phyloP scores from a whole-genome alignment of 345 rosid species.

The Crucihimalaya himalaica region DNA sequence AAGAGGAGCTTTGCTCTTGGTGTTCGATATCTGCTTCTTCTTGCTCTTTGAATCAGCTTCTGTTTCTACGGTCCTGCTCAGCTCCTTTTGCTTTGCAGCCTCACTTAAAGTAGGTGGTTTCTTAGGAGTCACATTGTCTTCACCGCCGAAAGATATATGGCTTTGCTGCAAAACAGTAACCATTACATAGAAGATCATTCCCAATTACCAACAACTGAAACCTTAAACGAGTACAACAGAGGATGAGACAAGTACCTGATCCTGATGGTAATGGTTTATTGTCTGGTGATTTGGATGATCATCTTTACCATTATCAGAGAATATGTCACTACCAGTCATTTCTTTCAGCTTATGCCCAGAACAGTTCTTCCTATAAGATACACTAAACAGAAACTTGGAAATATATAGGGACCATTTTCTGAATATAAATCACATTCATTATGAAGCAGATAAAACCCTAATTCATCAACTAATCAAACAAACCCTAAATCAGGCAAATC shows the following conservation, averaged over 20 bases:
- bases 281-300: slow-evolving; percentile 45
- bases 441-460: neutral
- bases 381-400: neutral
- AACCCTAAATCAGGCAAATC: slow-evolving; percentile 7
- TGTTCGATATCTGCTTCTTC: slow-evolving; percentile 60
- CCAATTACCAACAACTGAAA: neutral
- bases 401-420: neutral
- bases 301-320: slow-evolving; percentile 49
- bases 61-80: slow-evolving; percentile 55
- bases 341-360: slow-evolving; percentile 73
- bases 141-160: slow-evolving; percentile 73
- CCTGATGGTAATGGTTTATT: slow-evolving; percentile 65
- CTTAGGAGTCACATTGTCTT: slow-evolving; percentile 64
- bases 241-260: slow-evolving; percentile 22
- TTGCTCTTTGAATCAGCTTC: slow-evolving; percentile 55
- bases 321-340: slow-evolving; percentile 72
- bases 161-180: slow-evolving; percentile 52
- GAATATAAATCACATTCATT: slow-evolving; percentile 2
- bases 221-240: neutral
- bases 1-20: slow-evolving; percentile 59
- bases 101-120: slow-evolving; percentile 56
- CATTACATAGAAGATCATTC: neutral
- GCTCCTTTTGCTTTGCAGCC: slow-evolving; percentile 75
- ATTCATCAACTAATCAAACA: slow-evolving; percentile 6
- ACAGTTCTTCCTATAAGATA: slow-evolving; percentile 62